These are phyloP conservation scores for Adansonia grandidieri DNA, from an alignment of 441 rosid species.

Conservation along the genomic window DNA sequence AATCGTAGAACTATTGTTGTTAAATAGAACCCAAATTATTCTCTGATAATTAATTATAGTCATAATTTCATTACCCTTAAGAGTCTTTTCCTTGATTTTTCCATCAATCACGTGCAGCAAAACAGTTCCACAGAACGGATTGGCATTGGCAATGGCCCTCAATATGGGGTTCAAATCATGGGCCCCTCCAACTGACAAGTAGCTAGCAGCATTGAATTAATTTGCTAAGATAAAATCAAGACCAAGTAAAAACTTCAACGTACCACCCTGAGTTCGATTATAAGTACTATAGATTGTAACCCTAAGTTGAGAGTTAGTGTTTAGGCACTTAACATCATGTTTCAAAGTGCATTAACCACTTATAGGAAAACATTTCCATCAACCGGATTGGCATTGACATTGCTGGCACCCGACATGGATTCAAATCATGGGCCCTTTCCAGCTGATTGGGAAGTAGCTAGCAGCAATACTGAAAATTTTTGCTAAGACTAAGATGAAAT, in stretches of 20 bases:
- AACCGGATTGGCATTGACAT: background rate
- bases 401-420: constrained; percentile 6
- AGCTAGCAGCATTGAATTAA: background rate
- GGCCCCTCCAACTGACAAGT: constrained; percentile 7
- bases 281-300: background rate
- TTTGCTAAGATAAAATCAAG: background rate
- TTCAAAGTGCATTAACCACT: constrained; percentile 4
- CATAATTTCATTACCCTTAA: background rate
- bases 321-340: background rate
- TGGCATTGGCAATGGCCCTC: background rate
- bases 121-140: background rate
- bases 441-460: constrained; percentile 9
- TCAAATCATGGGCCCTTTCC: constrained; percentile 15
- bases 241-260: background rate
- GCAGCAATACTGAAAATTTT: background rate
- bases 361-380: constrained; percentile 9
- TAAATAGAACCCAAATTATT: no score
- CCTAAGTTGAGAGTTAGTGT: background rate
- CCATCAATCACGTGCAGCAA: background rate
- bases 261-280: background rate
- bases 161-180: constrained; percentile 15
- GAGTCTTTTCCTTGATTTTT: background rate
- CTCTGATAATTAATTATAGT: no score
- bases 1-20: no score
- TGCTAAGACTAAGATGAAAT: background rate